Conservation (phyloP, 108 stramenopile genomes). For the Bacterosira constricta region DNA sequence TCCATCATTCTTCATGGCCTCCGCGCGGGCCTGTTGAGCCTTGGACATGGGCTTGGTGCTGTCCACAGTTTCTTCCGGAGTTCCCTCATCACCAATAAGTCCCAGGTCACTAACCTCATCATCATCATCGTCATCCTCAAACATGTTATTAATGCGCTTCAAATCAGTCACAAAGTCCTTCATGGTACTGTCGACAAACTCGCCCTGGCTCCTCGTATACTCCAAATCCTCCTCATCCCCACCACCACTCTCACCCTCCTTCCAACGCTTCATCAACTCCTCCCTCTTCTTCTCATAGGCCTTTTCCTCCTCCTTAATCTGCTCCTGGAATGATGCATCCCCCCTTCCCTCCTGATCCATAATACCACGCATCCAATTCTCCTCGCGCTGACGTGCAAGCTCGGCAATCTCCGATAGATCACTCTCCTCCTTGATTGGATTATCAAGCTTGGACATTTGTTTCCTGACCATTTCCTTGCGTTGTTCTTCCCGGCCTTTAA, state of each 20-base stretch:
- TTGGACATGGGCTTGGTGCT: conserved; percentile 46
- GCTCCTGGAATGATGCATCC: conserved; percentile 16
- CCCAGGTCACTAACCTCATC: conserved; percentile 12
- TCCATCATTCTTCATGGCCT: conserved; percentile 57
- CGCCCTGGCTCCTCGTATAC: conserved; percentile 5
- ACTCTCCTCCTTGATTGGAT: conserved; percentile 41
- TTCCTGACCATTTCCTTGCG: conserved; percentile 68
- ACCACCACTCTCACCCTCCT: not conserved
- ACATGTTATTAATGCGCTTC: conserved; percentile 18
- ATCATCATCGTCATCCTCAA: conserved; percentile 20
- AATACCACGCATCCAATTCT: conserved; percentile 12
- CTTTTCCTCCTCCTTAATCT: conserved; percentile 26
- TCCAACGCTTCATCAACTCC: conserved; percentile 54
- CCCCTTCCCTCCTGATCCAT: conserved; percentile 4
- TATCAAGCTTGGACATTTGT: conserved; percentile 61
- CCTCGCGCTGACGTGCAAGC: conserved; percentile 11
- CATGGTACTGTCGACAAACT: conserved; percentile 21
- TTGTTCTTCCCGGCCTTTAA: conserved; percentile 51
- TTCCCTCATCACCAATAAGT: conserved; percentile 21
- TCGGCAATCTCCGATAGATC: conserved; percentile 52
- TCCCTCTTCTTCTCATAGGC: conserved; percentile 53
- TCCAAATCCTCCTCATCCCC: conserved; percentile 12
- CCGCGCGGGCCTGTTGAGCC: conserved; percentile 68
- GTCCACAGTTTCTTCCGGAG: conserved; percentile 22
- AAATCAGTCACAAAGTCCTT: conserved; percentile 30